phyloP scores from a whole-genome alignment of 768 basidiomycete genomes.

The Termitomyces sp. region DNA sequence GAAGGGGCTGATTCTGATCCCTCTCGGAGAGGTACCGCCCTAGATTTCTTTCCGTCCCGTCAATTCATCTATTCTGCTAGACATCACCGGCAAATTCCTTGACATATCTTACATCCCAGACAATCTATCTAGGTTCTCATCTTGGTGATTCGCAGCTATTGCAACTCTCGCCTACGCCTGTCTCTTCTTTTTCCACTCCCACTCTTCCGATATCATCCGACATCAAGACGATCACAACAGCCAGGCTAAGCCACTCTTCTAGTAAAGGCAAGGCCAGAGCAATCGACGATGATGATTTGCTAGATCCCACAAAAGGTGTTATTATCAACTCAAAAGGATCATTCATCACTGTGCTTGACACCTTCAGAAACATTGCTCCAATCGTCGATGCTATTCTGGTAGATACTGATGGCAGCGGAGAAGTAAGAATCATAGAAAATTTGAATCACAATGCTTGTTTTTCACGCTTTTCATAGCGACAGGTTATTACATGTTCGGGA shows the following conservation, averaged over 20 bases:
- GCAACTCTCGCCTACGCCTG: slow-evolving; percentile 45
- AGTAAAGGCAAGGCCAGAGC: slow-evolving; percentile 35
- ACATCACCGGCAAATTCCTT: slow-evolving; percentile 67
- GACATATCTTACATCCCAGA: slow-evolving; percentile 65
- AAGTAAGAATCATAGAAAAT: slow-evolving; percentile 38
- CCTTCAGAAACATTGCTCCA: slow-evolving; percentile 75
- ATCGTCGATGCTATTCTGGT: slow-evolving; percentile 77
- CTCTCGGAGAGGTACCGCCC: slow-evolving; percentile 66
- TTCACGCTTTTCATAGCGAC: slow-evolving; percentile 38
- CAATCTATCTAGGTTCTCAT: slow-evolving; percentile 78
- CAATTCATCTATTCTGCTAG: slow-evolving; percentile 28
- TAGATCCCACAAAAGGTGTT: slow-evolving; percentile 30
- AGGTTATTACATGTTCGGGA: slow-evolving; percentile 85
- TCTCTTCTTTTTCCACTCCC: slow-evolving; percentile 31
- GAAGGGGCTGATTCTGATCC: slow-evolving; percentile 45
- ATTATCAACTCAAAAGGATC: slow-evolving; percentile 50
- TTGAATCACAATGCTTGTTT: background rate
- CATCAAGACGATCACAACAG: slow-evolving; percentile 36
- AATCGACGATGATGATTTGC: slow-evolving; percentile 27
- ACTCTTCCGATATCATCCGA: slow-evolving; percentile 50
- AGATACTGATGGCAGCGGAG: slow-evolving; percentile 65
- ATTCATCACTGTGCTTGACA: slow-evolving; percentile 57
- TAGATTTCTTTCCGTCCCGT: background rate
- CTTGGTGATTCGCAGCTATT: slow-evolving; percentile 77
- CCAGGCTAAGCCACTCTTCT: slow-evolving; percentile 24